A percentile compares a stretch with the other conserved stretches of the same genome.
These are phyloP conservation scores for Eucalyptus cladocalyx DNA, from an alignment of 345 rosid species.

Conservation along the genomic window DNA sequence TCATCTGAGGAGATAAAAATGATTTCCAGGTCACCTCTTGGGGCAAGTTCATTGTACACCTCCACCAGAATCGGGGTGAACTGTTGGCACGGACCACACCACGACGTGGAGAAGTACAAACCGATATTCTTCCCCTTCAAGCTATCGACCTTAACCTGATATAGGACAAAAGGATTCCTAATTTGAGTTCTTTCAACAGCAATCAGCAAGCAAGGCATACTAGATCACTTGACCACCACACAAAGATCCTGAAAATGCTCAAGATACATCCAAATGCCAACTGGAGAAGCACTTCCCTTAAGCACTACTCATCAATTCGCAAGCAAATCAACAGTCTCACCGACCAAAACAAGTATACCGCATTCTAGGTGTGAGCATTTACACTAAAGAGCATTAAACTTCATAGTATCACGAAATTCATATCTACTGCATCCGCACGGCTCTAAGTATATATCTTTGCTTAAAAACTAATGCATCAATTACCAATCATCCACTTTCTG, in stretches of 20 bases:
- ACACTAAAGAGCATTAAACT: not conserved
- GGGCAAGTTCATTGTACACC: slow-evolving; percentile 35
- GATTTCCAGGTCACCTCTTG: slow-evolving; percentile 43
- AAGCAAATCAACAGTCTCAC: not conserved
- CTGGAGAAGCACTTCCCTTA: not conserved
- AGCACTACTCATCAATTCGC: not conserved
- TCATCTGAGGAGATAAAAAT: slow-evolving; percentile 44
- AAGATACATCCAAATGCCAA: not conserved
- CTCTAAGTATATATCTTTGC: not conserved
- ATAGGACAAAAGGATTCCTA: not conserved
- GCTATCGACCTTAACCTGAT: slow-evolving; percentile 51
- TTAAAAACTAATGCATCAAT: not conserved
- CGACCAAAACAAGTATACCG: not conserved
- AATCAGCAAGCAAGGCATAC: not conserved
- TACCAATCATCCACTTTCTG: not conserved
- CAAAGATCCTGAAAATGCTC: not conserved
- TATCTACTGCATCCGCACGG: not conserved
- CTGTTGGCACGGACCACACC: slow-evolving; percentile 65
- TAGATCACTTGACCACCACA: not conserved
- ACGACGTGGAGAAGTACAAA: slow-evolving; percentile 68
- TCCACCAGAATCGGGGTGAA: slow-evolving; percentile 57
- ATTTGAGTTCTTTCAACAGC: not conserved
- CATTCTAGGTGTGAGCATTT: not conserved
- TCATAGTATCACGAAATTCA: not conserved
- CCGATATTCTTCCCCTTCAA: slow-evolving; percentile 72